Conservation (phyloP, 2,329 filamentous ascomycete species). For the Aspergillus glaucus region DNA sequence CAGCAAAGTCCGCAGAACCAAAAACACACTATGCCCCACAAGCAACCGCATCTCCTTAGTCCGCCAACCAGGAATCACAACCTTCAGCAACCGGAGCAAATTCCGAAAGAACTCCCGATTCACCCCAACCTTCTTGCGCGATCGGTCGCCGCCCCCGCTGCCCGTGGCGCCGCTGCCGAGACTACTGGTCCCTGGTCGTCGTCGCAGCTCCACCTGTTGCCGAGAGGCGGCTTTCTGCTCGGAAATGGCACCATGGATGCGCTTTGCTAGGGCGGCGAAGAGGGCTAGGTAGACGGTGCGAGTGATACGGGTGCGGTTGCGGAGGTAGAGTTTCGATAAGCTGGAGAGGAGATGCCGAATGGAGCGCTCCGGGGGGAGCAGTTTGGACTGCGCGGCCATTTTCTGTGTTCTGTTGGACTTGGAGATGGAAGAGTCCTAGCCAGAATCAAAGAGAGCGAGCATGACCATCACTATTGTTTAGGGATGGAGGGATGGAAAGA, state of each 20-base stretch:
- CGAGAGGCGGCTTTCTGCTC: constrained; percentile 83
- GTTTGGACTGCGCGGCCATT: constrained; percentile 76
- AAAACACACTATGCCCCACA: constrained; percentile 85
- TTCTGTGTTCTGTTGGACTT: background rate
- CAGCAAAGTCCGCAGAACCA: constrained; percentile 83
- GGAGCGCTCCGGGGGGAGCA: constrained; percentile 58
- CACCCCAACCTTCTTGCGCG: constrained; percentile 77
- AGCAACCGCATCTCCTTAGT: constrained; percentile 83
- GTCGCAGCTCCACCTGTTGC: constrained; percentile 57
- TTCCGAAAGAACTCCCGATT: constrained; percentile 82
- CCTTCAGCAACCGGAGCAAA: constrained; percentile 68
- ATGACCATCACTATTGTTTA: background rate
- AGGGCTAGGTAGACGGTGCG: constrained; percentile 77
- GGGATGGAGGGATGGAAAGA: background rate
- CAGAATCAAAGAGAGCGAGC: background rate
- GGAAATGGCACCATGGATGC: constrained; percentile 82
- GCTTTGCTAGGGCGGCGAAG: constrained; percentile 72
- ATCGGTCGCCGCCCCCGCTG: constrained; percentile 25
- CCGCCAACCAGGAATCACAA: constrained; percentile 84
- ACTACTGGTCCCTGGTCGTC: constrained; percentile 44
- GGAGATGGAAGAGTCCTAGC: background rate
- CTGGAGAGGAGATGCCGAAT: constrained; percentile 60
- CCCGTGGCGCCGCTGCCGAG: constrained; percentile 25
- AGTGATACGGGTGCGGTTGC: constrained; percentile 74
- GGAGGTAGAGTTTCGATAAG: constrained; percentile 66